Evolutionary conservation across 1,284 basidiomycete species (phyloP), one percentile per base, ranked within the genome.

Genomic region (Tilletiopsis washingtonensis): DNA sequence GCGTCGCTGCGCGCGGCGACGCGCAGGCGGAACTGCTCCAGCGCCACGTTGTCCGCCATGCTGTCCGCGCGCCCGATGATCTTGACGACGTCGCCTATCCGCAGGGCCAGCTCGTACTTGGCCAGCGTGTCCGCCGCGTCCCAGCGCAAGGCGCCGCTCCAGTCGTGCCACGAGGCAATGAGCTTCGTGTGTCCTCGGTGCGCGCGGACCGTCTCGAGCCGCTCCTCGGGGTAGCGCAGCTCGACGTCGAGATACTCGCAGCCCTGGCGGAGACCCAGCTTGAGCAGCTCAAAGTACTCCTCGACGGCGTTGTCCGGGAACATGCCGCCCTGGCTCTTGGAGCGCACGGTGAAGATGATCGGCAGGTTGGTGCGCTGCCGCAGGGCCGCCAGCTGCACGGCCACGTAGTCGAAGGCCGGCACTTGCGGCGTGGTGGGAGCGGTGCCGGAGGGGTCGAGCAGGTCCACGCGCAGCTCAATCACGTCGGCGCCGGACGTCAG

Each of bases 161-260:
- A 90, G 69, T 99, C 91, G 72, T 97, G 91, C 82, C 84, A 93
- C 9, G 90, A 94, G 0, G 89, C 87, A 53, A 99, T 84, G 65
- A 97, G 82, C 63, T 85, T 79, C 0, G 86, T 84, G 38, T 78
- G 71, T 0, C 88, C 84, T 73, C 90, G 91, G 47, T 75, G 76
- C 2, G 77, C 70, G 24, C 78, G 74, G 44, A 97, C 76, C 1
- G 80, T 78, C 19, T 79, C 78, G 47, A 91, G 81, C 40, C 78
- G 70, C 45, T 80, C 78, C 53, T 82, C 79, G 0, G 85, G 80
- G 76, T 85, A 85, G 0, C 82, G 81, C 47, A 89, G 81, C 76
- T 98, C 93, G 45, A 97, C 79, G 62, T 98, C 93, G 60, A 98
- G 75, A 70, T 91, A 98, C 75, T 97, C 94, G 61, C 88, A 85